A percentile compares a stretch with the other conserved stretches of the same genome.
phyloP scores from a whole-genome alignment of 2,329 filamentous ascomycete species.

The Chaetomiaceae sp. region DNA sequence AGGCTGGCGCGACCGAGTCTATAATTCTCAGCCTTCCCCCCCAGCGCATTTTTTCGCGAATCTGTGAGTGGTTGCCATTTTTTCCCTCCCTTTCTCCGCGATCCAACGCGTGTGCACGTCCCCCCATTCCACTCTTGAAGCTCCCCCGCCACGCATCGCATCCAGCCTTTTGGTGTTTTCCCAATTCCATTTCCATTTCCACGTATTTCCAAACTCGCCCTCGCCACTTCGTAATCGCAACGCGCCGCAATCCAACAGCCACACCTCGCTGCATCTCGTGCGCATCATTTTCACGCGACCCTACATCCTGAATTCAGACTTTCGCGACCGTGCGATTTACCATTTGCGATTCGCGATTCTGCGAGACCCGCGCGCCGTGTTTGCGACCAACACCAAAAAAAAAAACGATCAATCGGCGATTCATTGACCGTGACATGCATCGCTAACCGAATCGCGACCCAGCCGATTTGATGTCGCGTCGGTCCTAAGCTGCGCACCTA shows the following conservation, averaged over 20 bases:
- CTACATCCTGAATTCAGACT: background rate
- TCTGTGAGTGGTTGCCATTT: conserved; percentile 24
- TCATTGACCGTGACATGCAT: conserved; percentile 10
- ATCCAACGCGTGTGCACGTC: conserved; percentile 25
- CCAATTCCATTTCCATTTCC: conserved; percentile 3
- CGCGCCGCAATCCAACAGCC: background rate
- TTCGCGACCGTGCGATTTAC: background rate
- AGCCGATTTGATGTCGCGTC: conserved; percentile 24
- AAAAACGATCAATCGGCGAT: no score
- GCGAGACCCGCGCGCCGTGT: no score
- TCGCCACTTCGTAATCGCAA: conserved; percentile 5
- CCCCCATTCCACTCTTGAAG: conserved; percentile 15
- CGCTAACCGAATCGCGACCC: conserved; percentile 10
- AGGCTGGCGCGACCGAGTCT: conserved; percentile 25
- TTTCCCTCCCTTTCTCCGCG: conserved; percentile 25
- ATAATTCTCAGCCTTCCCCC: conserved; percentile 27
- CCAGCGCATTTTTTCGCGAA: conserved; percentile 20
- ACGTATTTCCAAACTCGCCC: conserved; percentile 3
- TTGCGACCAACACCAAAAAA: background rate
- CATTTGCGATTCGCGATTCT: background rate
- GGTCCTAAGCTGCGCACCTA: conserved; percentile 21
- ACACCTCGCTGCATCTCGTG: background rate
- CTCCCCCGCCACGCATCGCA: conserved; percentile 10
- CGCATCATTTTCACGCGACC: background rate
- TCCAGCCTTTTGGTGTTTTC: no score